Conservation (phyloP, 257 asterid species). For the Ehretia macrophylla region DNA sequence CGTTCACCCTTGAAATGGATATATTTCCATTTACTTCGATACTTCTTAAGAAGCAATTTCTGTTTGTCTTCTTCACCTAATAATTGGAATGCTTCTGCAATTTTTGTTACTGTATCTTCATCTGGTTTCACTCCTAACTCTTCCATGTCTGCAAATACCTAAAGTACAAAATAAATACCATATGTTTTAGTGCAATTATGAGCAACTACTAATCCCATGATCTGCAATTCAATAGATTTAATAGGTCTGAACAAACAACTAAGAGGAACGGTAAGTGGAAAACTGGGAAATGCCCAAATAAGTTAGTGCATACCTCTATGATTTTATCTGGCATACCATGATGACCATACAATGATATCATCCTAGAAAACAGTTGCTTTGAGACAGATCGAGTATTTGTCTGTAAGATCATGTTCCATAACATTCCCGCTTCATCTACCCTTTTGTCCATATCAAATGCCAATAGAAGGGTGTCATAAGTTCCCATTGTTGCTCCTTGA, state of each 20-base stretch:
- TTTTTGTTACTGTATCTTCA: conserved; percentile 63
- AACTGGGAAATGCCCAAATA: conserved; percentile 8
- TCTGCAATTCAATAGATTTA: too few relatives aligned
- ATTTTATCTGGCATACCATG: conserved; percentile 55
- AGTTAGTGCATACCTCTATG: conserved; percentile 53
- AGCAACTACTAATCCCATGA: neutral
- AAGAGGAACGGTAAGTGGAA: conserved; percentile 2
- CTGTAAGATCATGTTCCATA: conserved; percentile 81
- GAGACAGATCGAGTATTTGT: conserved; percentile 72
- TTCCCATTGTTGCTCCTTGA: conserved; percentile 76
- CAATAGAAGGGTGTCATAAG: conserved; percentile 73
- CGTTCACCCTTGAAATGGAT: conserved; percentile 86
- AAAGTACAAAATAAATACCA: neutral
- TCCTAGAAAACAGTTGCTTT: conserved; percentile 77
- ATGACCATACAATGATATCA: conserved; percentile 77
- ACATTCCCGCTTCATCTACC: conserved; percentile 68
- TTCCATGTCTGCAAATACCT: conserved; percentile 98
- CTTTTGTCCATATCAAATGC: conserved; percentile 88
- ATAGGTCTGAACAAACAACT: neutral
- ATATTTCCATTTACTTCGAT: conserved; percentile 69
- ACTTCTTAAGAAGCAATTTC: conserved; percentile 39
- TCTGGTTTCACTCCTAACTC: conserved; percentile 90
- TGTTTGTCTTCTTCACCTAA: conserved; percentile 55
- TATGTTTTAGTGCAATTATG: neutral
- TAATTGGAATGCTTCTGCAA: conserved; percentile 61